Evolutionary conservation across 495 filamentous ascomycete species (phyloP).

Genomic region (Saxophila tyrrhenica): DNA sequence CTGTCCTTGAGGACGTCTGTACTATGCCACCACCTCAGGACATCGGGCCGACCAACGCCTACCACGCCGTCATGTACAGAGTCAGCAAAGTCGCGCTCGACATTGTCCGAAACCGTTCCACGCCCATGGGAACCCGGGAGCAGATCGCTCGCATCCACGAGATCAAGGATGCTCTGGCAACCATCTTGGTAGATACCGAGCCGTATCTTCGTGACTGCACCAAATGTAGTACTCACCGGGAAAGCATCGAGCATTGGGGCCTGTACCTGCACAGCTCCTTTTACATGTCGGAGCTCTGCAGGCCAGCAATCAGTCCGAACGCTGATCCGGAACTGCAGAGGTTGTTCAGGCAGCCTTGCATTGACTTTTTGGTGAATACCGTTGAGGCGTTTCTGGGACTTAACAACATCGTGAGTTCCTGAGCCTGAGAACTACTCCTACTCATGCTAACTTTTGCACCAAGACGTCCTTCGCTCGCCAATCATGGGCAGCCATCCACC

Average conservation of each 20-base stretch:
- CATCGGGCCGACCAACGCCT: conserved; percentile 33
- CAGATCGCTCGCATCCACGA: conserved; percentile 36
- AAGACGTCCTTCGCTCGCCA: conserved; percentile 48
- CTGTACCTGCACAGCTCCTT: conserved; percentile 49
- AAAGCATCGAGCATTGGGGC: conserved; percentile 45
- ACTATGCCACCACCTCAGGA: conserved; percentile 35
- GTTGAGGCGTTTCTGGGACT: conserved; percentile 58
- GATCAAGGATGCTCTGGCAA: conserved; percentile 40
- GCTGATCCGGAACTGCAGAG: conserved; percentile 31
- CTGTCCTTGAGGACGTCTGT: conserved; percentile 38
- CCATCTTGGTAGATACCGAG: conserved; percentile 42
- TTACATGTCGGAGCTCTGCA: conserved; percentile 48
- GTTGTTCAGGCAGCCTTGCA: conserved; percentile 43
- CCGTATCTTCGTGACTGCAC: conserved; percentile 41
- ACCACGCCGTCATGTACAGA: conserved; percentile 44
- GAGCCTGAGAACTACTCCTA: not conserved
- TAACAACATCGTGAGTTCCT: conserved; percentile 39
- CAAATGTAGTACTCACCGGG: conserved; percentile 35
- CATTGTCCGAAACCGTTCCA: conserved; percentile 43
- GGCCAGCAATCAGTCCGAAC: conserved; percentile 44
- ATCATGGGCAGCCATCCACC: conserved; percentile 57
- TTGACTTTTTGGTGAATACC: conserved; percentile 51
- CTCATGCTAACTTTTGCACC: not conserved
- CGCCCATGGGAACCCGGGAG: conserved; percentile 30
- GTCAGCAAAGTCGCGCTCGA: conserved; percentile 43